Conservation (phyloP, 2,329 filamentous ascomycete species). For the Monilinia laxa region DNA sequence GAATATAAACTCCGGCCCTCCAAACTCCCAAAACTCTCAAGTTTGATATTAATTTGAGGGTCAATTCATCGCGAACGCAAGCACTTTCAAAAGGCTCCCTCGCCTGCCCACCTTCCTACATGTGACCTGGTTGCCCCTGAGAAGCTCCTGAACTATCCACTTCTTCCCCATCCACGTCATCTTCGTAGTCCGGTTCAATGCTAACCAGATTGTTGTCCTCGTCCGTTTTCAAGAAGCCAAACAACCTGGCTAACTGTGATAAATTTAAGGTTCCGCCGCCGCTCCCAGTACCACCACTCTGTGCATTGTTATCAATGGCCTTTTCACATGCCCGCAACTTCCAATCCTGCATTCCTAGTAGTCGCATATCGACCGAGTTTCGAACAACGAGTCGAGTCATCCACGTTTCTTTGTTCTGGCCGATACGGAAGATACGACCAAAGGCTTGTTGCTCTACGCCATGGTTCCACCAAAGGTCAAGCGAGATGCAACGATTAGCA, state of each 20-base stretch:
- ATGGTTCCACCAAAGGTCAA: constrained; percentile 43
- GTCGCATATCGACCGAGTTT: constrained; percentile 57
- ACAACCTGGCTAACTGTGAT: constrained; percentile 47
- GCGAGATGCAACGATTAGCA: constrained; percentile 48
- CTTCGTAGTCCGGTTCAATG: constrained; percentile 35
- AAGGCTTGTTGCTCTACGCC: constrained; percentile 60
- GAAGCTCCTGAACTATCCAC: background rate
- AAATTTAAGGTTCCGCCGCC: constrained; percentile 35
- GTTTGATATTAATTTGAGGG: background rate
- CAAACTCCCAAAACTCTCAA: background rate
- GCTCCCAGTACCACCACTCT: constrained; percentile 6
- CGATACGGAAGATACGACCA: constrained; percentile 61
- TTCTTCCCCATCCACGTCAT: constrained; percentile 20
- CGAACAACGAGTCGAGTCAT: constrained; percentile 57
- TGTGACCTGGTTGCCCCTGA: background rate
- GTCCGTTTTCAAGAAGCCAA: constrained; percentile 45
- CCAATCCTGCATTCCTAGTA: constrained; percentile 54
- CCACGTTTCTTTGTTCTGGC: constrained; percentile 59
- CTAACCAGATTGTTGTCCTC: constrained; percentile 38
- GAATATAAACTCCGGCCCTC: no score
- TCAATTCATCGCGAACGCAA: background rate
- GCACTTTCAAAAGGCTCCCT: background rate
- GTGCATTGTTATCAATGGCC: constrained; percentile 33
- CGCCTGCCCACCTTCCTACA: background rate
- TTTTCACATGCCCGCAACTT: constrained; percentile 52